Evolutionary conservation across 495 filamentous ascomycete species (phyloP), one percentile per base, ranked within the genome.

Genomic region (Hyaloscypha hepaticicola): DNA sequence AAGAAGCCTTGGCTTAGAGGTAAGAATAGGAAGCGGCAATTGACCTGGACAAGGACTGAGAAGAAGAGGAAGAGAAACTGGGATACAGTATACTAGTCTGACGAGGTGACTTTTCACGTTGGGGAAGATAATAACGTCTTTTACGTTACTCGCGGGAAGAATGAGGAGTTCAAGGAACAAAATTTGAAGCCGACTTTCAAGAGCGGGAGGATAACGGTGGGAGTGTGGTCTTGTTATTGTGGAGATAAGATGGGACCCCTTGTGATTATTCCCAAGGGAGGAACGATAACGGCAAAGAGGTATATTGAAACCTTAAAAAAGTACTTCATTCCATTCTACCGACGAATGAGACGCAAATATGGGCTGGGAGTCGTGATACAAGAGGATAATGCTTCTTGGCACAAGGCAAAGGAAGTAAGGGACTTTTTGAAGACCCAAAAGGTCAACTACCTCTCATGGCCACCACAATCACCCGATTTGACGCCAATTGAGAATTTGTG

Each of bases 401-500:
- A 68, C 31, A 59, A 26, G 25, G 61, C 60, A 8, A 59, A 60
- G 24, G 52, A 45, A 19, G 41, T 63, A 1, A 34, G 24, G 24
- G 22, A 38, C 8, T 68, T 52, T 28, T 33, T 61, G 9, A 22
- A 27, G 11, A 50, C 55, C 4, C 8, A 45, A 14, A 52, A 33
- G 19, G 25, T 68, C 24, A 41, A 63, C n/a, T 8, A 7, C 11
- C 16, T 63, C 16, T 22, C 22, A 3, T 64, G 48, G 60, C 60
- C 34, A 16, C 65, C 55, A 11, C 29, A 68, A 49, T 68, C 55
- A 53, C 55, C 38, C 19, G 65, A 68, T 68, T 55, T 68, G 3
- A 41, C 49, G 8, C 61, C 28, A 41, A 68, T 68, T 60, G 51
- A 68, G 49, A 68, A 64, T 56, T 25, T 63, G 11, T 68, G 51